A percentile compares a stretch with the other conserved stretches of the same genome.
Evolutionary conservation across 176 grass and related monocot species (phyloP).

Genomic region (Puya raimondii): DNA sequence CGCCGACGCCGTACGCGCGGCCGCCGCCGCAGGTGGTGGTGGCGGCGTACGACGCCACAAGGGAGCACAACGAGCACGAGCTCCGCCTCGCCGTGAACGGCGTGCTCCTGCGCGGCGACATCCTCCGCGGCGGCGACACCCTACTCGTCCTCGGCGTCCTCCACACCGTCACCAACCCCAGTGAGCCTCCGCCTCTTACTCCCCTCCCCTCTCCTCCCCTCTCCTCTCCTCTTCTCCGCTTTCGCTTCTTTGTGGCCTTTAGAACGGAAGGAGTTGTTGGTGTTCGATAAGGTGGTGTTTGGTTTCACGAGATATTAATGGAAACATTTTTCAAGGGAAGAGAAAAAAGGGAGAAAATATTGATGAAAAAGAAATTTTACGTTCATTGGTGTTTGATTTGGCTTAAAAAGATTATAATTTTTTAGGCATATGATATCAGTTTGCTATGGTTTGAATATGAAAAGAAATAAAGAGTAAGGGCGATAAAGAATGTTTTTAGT

Average conservation of each 20-base stretch:
- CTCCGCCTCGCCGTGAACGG: slow-evolving; percentile 26
- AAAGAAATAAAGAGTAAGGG: too few species aligned
- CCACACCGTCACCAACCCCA: slow-evolving; percentile 36
- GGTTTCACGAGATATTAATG: too few species aligned
- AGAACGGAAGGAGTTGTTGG: too few species aligned
- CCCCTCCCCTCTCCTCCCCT: background rate
- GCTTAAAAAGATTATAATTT: too few species aligned
- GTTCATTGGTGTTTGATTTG: too few species aligned
- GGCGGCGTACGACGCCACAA: slow-evolving; percentile 50
- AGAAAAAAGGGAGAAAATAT: too few species aligned
- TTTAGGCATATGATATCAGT: too few species aligned
- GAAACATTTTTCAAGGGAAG: too few species aligned
- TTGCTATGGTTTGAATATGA: too few species aligned
- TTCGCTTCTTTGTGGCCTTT: background rate
- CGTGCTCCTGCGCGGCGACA: slow-evolving; percentile 27
- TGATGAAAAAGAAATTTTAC: too few species aligned
- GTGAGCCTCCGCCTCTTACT: slow-evolving; percentile 27
- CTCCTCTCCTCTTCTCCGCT: background rate
- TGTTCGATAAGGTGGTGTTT: too few species aligned
- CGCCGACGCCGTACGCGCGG: background rate
- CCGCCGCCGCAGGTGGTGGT: slow-evolving; percentile 49
- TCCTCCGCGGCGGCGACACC: slow-evolving; percentile 37
- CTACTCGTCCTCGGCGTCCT: slow-evolving; percentile 62
- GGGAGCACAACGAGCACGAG: slow-evolving; percentile 39
- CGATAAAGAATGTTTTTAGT: too few species aligned